phyloP scores from a whole-genome alignment of 345 rosid genomes.

The Lumnitzera racemosa region DNA sequence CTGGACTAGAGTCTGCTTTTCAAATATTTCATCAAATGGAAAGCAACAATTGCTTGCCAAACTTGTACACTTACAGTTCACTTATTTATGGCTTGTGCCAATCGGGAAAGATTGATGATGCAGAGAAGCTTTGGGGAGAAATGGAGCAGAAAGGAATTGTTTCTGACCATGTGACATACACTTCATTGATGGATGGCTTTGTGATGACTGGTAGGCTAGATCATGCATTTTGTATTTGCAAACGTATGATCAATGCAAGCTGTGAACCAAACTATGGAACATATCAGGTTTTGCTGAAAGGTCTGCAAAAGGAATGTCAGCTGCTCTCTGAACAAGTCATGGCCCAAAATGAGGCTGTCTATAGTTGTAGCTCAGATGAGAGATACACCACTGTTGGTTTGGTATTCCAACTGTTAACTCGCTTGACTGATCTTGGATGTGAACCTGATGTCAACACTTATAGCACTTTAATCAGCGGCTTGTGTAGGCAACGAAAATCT shows the following conservation, averaged over 20 bases:
- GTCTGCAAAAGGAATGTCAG: constrained; percentile 37
- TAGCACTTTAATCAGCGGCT: constrained; percentile 29
- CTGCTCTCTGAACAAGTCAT: constrained; percentile 28
- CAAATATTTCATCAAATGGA: constrained; percentile 48
- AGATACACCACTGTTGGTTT: constrained; percentile 18
- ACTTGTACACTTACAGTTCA: constrained; percentile 44
- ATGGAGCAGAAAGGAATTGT: constrained; percentile 37
- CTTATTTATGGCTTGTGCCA: constrained; percentile 55
- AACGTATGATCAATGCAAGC: constrained; percentile 33
- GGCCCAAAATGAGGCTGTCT: constrained; percentile 28
- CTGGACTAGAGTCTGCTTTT: constrained; percentile 31
- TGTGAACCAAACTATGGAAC: constrained; percentile 54
- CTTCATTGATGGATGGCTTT: constrained; percentile 50
- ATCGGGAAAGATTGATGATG: constrained; percentile 42
- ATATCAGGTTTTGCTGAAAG: constrained; percentile 43
- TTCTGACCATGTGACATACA: constrained; percentile 45
- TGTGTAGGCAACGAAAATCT: constrained; percentile 47
- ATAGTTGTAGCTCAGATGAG: constrained; percentile 20
- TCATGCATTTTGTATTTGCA: constrained; percentile 43
- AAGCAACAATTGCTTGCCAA: constrained; percentile 32
- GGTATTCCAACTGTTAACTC: constrained; percentile 30
- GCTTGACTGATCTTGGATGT: constrained; percentile 38
- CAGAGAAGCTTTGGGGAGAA: constrained; percentile 45
- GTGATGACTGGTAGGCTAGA: constrained; percentile 45
- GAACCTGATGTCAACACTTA: constrained; percentile 35